Evolutionary conservation across 352 stramenopile genomes (phyloP), one percentile per base, ranked within the genome.

Genomic region (Phytophthora multivora): DNA sequence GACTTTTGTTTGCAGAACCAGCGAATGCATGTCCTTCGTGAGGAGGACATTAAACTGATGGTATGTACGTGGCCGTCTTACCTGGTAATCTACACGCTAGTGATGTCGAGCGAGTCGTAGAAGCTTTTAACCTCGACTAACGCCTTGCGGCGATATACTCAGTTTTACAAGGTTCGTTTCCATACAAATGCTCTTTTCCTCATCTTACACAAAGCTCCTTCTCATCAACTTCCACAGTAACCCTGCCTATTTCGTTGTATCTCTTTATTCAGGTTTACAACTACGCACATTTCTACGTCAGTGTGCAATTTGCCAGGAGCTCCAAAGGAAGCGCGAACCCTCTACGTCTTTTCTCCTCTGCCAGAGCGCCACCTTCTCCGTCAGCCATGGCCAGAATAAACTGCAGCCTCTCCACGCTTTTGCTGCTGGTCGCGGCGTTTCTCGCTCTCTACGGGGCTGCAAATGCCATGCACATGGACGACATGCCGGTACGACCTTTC

Each of bases 401-500:
- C 15, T 11, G 13, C 4, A 36, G 33, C 11, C 19, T 46, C 9
- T 18, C 31, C 5, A 4, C 48, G 0, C 48, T 54, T 18, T 19
- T 67, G 35, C 15, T 66, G 39, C 50, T 79, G 45, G 33, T 73
- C 7, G 23, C 43, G 13, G 35, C 36, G 9, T 19, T 65, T 33
- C 56, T 51, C 41, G 35, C 59, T 15, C 25, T 53, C 8, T 43
- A 16, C 35, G n/a, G 26, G 31, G 28, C 19, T 51, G 35, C 25
- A 6, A 50, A 51, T n/a, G 48, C 58, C 63, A 72, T 73, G 28
- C 41, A 68, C 39, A 81, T 79, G 71, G 77, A 83, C 76, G 75
- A 81, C 60, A 87, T 90, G 80, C 81, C 81, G 40, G 80, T 90
- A 63, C 41, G 70, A 23, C 2, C 45, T 6, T 16, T 51, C 28